These are phyloP conservation scores for Nepenthes alata DNA, from an alignment of 179 eudicot genomes.

Conservation along the genomic window DNA sequence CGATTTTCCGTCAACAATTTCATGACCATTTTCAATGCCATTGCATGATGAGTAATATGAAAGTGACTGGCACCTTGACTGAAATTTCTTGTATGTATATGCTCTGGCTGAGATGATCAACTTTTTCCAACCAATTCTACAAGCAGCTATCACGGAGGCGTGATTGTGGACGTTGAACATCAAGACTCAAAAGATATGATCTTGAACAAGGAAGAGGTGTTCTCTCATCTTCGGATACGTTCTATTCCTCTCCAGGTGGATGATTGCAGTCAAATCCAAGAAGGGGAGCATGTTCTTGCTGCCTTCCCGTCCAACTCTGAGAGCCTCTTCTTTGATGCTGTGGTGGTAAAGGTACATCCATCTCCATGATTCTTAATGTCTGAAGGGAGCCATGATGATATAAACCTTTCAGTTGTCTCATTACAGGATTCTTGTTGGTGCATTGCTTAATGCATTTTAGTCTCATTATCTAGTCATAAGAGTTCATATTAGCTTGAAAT, in stretches of 20 bases:
- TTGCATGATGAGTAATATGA: too few relatives aligned
- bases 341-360: constrained; percentile 38
- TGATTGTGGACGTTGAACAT: constrained; percentile 23
- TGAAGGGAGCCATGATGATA: background rate
- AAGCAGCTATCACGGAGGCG: constrained; percentile 28
- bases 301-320: constrained; percentile 17
- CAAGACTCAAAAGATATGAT: constrained; percentile 20
- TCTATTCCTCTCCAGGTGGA: constrained; percentile 37
- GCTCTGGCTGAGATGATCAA: too few relatives aligned
- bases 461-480: too few relatives aligned
- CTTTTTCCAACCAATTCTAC: too few relatives aligned
- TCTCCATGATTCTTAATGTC: background rate
- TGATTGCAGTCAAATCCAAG: constrained; percentile 33
- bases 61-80: too few relatives aligned
- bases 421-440: background rate
- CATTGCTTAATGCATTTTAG: too few relatives aligned
- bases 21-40: too few relatives aligned
- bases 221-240: constrained; percentile 35
- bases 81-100: too few relatives aligned
- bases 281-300: constrained; percentile 46
- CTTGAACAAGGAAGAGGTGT: constrained; percentile 24
- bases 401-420: background rate
- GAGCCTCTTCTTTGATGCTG: constrained; percentile 38
- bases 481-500: too few relatives aligned
- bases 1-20: background rate